Evolutionary conservation across 371 early-diverging fungal species (phyloP).

Genomic region (Mucor irregularis): DNA sequence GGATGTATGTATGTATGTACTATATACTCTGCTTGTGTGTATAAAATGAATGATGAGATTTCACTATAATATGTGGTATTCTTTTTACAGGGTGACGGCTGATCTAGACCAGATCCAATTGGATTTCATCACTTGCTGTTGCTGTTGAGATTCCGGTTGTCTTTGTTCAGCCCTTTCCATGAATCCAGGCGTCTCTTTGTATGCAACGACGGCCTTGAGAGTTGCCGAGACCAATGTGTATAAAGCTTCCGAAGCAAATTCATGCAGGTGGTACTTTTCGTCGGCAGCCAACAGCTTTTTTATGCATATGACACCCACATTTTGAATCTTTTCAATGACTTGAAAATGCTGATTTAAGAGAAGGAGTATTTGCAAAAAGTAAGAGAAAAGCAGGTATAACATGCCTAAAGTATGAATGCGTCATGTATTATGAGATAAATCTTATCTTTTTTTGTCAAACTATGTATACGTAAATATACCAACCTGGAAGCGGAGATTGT

Average conservation of each 20-base stretch:
- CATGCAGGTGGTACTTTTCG: slow-evolving; percentile 63
- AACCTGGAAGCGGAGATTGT: slow-evolving; percentile 67
- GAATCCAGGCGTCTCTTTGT: slow-evolving; percentile 54
- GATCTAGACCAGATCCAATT: too few relatives aligned
- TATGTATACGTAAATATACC: neutral
- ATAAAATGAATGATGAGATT: too few relatives aligned
- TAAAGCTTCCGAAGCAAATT: slow-evolving; percentile 56
- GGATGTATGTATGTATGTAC: too few relatives aligned
- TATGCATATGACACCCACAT: slow-evolving; percentile 48
- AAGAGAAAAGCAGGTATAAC: slow-evolving; percentile 39
- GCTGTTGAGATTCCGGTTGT: too few relatives aligned
- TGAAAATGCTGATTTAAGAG: slow-evolving; percentile 55
- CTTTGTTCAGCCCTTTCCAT: too few relatives aligned
- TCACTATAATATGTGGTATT: too few relatives aligned
- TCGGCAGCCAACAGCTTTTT: slow-evolving; percentile 56
- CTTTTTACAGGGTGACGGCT: too few relatives aligned
- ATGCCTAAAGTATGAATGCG: slow-evolving; percentile 17
- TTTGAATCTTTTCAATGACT: slow-evolving; percentile 52
- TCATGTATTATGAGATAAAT: neutral
- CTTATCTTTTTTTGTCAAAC: neutral
- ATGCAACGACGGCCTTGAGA: slow-evolving; percentile 64
- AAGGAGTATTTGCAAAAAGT: slow-evolving; percentile 44
- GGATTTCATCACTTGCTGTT: too few relatives aligned
- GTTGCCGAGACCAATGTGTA: slow-evolving; percentile 55
- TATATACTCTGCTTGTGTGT: too few relatives aligned